Base-by-base conservation (phyloP, 441 rosid species). In the Gossypium gossypioides region DNA sequence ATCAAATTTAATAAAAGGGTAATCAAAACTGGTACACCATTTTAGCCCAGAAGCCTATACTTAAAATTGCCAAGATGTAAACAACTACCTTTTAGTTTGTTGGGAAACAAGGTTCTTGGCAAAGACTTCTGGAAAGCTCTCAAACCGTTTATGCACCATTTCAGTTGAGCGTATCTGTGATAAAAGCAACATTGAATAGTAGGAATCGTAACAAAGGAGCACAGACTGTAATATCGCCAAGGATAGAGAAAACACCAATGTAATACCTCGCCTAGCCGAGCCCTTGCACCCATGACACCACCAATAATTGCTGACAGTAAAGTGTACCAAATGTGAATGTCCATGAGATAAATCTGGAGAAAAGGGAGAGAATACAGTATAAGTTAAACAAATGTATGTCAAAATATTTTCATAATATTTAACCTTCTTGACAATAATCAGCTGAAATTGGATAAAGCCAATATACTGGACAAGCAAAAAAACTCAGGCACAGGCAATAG, bases 281-380 rank as follows among this genome's bases (percentile, higher is more conserved):
- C 93, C 75, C 96, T 85, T 72, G 99, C 99, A 72, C 99, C 99
- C 96, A 96, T 96, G 69, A 96, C 93, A 71, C 99, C 99, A 77
- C 98, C 99, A 78, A 96, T 78, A 80, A 96, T 80, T 76, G 99
- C 97, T 22, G 99, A 96, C 76, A 96, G 80, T 65, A 96, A 77
- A 69, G 98, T 96, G 84, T 96, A 89, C 91, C 91, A 96, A 81
- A 96, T 96, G 77, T 90, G 91, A 75, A 96, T 83, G 82, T 96
- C 99, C 99, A 96, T 93, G 72, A 96, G 72, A 87, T 96, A 96
- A 77, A 96, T 91, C 98, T 96, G 80, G 54, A 76, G 21, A 72
- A 66, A 37, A 42, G 32, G 32, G 61, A 16, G 29, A 12, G 12
- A 64, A 54, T 16, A 68, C n/a, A 5, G 8, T 18, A 32, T 12